These are phyloP conservation scores for Epipyxis sp. DNA, from an alignment of 108 stramenopile genomes.

Conservation along the genomic window DNA sequence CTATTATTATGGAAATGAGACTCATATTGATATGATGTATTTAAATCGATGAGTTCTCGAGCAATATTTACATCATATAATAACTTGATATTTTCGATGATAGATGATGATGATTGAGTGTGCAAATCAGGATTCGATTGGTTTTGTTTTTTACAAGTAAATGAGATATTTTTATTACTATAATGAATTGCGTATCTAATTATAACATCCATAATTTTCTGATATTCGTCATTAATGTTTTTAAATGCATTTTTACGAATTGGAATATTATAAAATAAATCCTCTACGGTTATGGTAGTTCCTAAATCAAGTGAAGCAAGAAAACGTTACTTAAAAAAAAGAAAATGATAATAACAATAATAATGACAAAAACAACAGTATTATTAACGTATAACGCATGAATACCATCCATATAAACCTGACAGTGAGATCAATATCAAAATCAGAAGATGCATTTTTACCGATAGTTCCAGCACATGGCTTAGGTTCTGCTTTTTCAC, in stretches of 20 bases:
- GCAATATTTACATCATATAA: constrained; percentile 67
- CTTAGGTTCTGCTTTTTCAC: constrained; percentile 49
- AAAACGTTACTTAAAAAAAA: too few species aligned
- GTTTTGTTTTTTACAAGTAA: constrained; percentile 69
- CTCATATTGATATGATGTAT: too few species aligned
- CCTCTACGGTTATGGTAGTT: constrained; percentile 79
- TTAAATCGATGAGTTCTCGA: constrained; percentile 56
- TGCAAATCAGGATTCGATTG: constrained; percentile 44
- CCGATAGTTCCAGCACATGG: constrained; percentile 76
- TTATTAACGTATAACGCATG: too few species aligned
- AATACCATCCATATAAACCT: too few species aligned
- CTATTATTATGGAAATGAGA: too few species aligned
- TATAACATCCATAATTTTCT: constrained; percentile 67
- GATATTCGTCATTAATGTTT: constrained; percentile 78
- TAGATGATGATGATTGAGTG: constrained; percentile 46
- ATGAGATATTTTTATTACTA: constrained; percentile 68
- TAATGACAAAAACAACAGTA: too few species aligned
- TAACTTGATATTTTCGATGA: too few species aligned
- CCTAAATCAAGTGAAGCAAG: too few species aligned
- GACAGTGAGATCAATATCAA: too few species aligned
- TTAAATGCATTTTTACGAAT: constrained; percentile 71
- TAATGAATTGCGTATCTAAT: constrained; percentile 85
- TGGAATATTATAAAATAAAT: constrained; percentile 93
- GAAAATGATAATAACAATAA: too few species aligned
- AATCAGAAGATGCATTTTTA: too few species aligned